These are phyloP conservation scores for Blastobotrys indianensis DNA, from an alignment of 1,139 yeast species.

Conservation along the genomic window DNA sequence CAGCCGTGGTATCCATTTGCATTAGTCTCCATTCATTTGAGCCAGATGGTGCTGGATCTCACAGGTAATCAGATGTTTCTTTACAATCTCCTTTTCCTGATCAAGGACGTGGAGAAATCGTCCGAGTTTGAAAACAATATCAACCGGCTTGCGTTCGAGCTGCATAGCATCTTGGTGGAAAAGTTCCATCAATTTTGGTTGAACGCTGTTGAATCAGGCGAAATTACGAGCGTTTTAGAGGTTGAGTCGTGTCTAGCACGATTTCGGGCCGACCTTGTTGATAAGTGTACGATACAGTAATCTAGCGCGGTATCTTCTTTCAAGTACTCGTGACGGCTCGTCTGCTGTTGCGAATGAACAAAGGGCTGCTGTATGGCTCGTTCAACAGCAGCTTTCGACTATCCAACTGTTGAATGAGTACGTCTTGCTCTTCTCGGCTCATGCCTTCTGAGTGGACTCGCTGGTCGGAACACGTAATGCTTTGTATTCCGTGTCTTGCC, in stretches of 20 bases:
- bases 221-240: conserved; percentile 31
- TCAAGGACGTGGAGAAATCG: not conserved
- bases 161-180: conserved; percentile 23
- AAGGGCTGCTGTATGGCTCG: too few species aligned
- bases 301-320: too few species aligned
- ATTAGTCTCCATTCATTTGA: conserved; percentile 34
- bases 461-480: too few species aligned
- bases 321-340: too few species aligned
- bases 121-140: not conserved
- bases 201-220: conserved; percentile 22
- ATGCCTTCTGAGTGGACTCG: too few species aligned
- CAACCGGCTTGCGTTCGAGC: conserved; percentile 12
- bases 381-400: too few species aligned
- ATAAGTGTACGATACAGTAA: too few species aligned
- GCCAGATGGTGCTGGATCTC: conserved; percentile 14
- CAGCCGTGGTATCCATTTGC: conserved; percentile 37
- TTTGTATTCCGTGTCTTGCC: too few species aligned
- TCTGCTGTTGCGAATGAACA: too few species aligned
- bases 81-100: not conserved
- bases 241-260: conserved; percentile 25
- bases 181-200: conserved; percentile 32
- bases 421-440: too few species aligned
- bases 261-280: conserved; percentile 11
- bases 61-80: not conserved
- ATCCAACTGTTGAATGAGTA: too few species aligned